A percentile compares a stretch with the other conserved stretches of the same genome.
Conservation (phyloP, 495 filamentous ascomycete species). For the Saxispiralis lemnorum region DNA sequence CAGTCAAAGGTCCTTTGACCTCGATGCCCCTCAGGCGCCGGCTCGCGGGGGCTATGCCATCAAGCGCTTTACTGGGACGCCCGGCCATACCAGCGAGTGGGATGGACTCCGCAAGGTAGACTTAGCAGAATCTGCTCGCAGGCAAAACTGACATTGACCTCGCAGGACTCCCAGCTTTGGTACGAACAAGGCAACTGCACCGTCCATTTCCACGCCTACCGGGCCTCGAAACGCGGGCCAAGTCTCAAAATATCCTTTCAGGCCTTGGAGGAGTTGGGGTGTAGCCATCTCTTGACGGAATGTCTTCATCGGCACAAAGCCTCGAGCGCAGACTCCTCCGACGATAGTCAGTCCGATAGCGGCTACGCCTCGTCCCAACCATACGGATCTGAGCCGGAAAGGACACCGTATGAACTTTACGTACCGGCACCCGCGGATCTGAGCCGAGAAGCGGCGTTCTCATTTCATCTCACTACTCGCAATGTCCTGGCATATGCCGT, state of each 20-base stretch:
- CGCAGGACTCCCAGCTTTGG: conserved; percentile 47
- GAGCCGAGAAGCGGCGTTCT: conserved; percentile 32
- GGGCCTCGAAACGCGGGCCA: conserved; percentile 41
- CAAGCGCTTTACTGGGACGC: conserved; percentile 39
- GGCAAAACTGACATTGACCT: neutral
- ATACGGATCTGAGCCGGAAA: conserved; percentile 10
- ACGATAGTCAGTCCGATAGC: conserved; percentile 2
- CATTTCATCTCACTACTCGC: conserved; percentile 44
- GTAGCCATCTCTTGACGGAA: conserved; percentile 31
- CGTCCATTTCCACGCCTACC: conserved; percentile 41
- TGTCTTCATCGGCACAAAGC: conserved; percentile 21
- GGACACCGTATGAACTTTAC: conserved; percentile 34
- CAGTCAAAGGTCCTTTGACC: too few relatives aligned
- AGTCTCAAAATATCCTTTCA: conserved; percentile 40
- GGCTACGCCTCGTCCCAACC: conserved; percentile 8
- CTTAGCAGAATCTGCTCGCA: neutral
- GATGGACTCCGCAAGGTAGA: conserved; percentile 17
- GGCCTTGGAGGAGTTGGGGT: conserved; percentile 22
- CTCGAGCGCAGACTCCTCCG: conserved; percentile 5
- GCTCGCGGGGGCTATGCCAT: conserved; percentile 2
- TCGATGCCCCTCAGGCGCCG: too few relatives aligned
- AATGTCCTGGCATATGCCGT: conserved; percentile 53
- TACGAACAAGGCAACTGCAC: conserved; percentile 42
- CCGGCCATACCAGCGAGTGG: conserved; percentile 23
- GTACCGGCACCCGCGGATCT: conserved; percentile 38